Evolutionary conservation across 169 alveolate genomes (phyloP).

Genomic region (Cryptosporidium felis): DNA sequence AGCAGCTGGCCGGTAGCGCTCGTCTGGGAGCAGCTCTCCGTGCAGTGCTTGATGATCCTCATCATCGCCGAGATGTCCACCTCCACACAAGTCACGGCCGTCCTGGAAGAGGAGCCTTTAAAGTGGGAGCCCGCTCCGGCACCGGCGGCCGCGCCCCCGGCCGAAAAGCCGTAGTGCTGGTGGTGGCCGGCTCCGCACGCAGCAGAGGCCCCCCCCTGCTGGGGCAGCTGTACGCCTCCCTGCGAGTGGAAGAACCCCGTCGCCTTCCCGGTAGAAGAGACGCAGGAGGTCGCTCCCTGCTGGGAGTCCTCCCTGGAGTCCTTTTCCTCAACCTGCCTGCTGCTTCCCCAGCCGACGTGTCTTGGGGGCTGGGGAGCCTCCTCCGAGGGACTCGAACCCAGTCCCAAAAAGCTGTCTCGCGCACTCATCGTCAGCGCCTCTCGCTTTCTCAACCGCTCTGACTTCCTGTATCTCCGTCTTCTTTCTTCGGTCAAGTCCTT

Average conservation of each 20-base stretch:
- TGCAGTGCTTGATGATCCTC: slow-evolving; percentile 84
- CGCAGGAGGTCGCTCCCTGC: background rate
- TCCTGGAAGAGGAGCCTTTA: background rate
- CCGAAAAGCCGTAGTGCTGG: background rate
- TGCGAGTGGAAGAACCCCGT: background rate
- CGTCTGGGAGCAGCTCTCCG: slow-evolving; percentile 81
- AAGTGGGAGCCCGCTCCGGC: background rate
- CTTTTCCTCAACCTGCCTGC: slow-evolving; percentile 45
- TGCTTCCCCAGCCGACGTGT: slow-evolving; percentile 53
- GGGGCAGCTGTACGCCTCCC: background rate
- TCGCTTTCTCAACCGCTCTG: background rate
- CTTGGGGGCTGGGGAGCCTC: slow-evolving; percentile 13
- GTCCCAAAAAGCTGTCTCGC: slow-evolving; percentile 48
- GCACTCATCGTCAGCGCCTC: background rate
- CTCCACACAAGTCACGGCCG: slow-evolving; percentile 75
- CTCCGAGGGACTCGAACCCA: slow-evolving; percentile 34
- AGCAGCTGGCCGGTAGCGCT: slow-evolving; percentile 86
- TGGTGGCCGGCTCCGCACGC: background rate
- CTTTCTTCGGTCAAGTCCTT: background rate
- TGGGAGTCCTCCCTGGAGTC: slow-evolving; percentile 15
- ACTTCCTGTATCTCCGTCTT: background rate
- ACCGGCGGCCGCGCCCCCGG: background rate
- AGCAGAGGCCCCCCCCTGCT: background rate
- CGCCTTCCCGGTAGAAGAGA: background rate
- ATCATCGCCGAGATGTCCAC: slow-evolving; percentile 80